These are phyloP conservation scores for Berberis vulgaris DNA, from an alignment of 164 flowering plant genomes.

Conservation along the genomic window DNA sequence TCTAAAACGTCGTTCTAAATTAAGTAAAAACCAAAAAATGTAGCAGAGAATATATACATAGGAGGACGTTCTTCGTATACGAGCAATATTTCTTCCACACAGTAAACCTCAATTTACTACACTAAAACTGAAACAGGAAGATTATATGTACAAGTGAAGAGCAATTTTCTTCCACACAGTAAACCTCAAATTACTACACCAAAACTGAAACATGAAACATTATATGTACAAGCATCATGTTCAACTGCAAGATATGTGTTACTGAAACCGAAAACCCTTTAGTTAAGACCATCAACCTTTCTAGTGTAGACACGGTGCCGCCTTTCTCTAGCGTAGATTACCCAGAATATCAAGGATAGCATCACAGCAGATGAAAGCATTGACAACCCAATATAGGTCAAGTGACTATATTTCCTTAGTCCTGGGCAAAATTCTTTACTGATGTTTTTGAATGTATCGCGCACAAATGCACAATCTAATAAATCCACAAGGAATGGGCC, in stretches of 20 bases:
- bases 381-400: constrained; percentile 63
- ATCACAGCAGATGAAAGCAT: constrained; percentile 69
- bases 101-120: too few species aligned
- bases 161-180: too few species aligned
- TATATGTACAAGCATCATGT: neutral
- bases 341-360: constrained; percentile 81
- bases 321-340: constrained; percentile 43
- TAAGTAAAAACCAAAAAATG: too few species aligned
- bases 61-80: neutral
- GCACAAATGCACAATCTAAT: constrained; percentile 75
- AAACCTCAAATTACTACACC: too few species aligned
- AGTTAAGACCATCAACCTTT: neutral
- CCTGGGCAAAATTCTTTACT: constrained; percentile 51
- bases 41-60: too few species aligned
- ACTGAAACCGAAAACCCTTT: neutral
- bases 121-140: neutral
- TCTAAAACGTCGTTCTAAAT: too few species aligned
- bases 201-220: too few species aligned
- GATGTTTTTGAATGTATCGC: constrained; percentile 60
- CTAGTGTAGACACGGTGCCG: constrained; percentile 1
- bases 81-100: too few species aligned
- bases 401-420: constrained; percentile 42
- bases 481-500: constrained; percentile 64
- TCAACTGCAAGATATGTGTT: neutral
- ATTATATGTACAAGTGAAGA: neutral